Evolutionary conservation across 2,329 filamentous ascomycete genomes (phyloP).

Genomic region (Ceratocystis lukuohia): DNA sequence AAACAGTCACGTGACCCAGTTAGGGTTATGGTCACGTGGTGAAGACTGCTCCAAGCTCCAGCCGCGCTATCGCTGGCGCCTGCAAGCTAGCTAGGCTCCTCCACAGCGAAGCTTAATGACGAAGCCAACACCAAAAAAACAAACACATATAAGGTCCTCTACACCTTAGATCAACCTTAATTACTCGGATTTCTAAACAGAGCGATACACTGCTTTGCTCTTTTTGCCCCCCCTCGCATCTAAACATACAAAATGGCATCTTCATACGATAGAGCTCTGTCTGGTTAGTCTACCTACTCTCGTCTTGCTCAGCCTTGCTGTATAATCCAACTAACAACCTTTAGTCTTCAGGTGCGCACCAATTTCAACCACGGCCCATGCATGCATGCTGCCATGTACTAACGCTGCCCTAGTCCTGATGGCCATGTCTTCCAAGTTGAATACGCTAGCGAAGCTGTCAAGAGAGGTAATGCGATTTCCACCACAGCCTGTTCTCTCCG

Average conservation of each 20-base stretch:
- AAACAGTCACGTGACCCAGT: rapidly evolving
- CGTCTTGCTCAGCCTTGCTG: constrained; percentile 25
- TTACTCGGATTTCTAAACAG: neutral
- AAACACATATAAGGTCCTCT: neutral
- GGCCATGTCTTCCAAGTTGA: constrained; percentile 99
- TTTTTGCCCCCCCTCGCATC: neutral
- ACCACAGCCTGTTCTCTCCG: constrained; percentile 23
- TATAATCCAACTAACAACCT: constrained; percentile 30
- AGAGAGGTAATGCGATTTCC: constrained; percentile 55
- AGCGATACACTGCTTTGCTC: neutral
- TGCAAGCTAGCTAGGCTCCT: constrained; percentile 7
- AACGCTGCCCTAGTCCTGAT: constrained; percentile 62
- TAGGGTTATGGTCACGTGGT: neutral
- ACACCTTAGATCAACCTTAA: neutral
- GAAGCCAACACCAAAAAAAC: neutral
- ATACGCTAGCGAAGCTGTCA: constrained; percentile 97
- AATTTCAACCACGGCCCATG: constrained; percentile 25
- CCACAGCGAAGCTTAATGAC: neutral
- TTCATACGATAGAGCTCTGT: constrained; percentile 97
- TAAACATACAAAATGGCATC: constrained; percentile 53
- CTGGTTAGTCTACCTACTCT: constrained; percentile 51
- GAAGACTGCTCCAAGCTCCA: neutral
- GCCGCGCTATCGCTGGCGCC: constrained; percentile 7
- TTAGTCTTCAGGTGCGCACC: constrained; percentile 65
- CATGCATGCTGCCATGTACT: constrained; percentile 34